phyloP scores from a whole-genome alignment of 2,329 filamentous ascomycete species.

The Juglanconis oblonga region DNA sequence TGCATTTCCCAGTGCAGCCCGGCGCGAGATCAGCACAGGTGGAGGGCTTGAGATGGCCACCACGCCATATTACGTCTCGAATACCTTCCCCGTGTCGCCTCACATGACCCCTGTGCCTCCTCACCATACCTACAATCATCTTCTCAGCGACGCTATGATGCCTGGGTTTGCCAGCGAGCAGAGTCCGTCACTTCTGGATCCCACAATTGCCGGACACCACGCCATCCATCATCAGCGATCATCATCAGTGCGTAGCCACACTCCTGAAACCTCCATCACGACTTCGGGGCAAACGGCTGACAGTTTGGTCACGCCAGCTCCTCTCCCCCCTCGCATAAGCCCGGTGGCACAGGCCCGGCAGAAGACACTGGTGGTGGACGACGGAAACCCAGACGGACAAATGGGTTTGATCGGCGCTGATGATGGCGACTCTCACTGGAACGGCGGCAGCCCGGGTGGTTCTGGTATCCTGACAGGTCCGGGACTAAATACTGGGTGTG shows the following conservation, averaged over 20 bases:
- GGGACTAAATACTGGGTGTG: conserved; percentile 28
- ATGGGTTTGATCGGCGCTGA: neutral
- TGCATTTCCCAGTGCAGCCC: conserved; percentile 21
- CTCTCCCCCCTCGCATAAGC: conserved; percentile 35
- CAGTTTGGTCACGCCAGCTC: conserved; percentile 45
- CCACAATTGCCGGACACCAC: conserved; percentile 16
- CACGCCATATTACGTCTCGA: conserved; percentile 26
- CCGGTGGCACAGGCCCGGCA: conserved; percentile 37
- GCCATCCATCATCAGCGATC: conserved; percentile 35
- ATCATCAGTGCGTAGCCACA: conserved; percentile 47
- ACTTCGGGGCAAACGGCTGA: conserved; percentile 45
- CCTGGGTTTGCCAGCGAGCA: conserved; percentile 35
- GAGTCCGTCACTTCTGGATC: conserved; percentile 23
- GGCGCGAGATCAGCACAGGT: conserved; percentile 17
- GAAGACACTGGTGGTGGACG: conserved; percentile 35
- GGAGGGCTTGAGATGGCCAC: conserved; percentile 27
- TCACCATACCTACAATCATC: conserved; percentile 31
- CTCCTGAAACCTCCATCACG: conserved; percentile 41
- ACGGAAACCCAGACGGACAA: conserved; percentile 1
- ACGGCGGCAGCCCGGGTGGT: conserved; percentile 1
- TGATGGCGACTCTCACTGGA: conserved; percentile 10
- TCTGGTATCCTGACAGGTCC: conserved; percentile 32
- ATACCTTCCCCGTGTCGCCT: conserved; percentile 25
- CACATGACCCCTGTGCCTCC: conserved; percentile 28
- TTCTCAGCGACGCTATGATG: conserved; percentile 34